Evolutionary conservation across 768 basidiomycete species (phyloP).

Genomic region (Suillus placidus): DNA sequence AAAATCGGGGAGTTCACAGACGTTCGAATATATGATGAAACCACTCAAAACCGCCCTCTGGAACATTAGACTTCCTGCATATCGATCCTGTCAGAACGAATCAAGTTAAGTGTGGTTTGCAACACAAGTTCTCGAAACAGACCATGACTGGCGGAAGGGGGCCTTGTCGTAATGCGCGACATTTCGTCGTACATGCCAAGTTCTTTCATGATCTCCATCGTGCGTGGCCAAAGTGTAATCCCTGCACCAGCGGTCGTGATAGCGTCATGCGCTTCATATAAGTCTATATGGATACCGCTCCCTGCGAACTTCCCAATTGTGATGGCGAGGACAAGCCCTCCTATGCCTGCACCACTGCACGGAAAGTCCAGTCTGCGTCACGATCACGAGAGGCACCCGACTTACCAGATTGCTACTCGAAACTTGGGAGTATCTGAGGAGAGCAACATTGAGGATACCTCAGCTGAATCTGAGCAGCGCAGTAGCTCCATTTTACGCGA

Average conservation of each 20-base stretch:
- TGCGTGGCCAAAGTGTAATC: slow-evolving; percentile 47
- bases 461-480: too few relatives aligned
- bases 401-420: slow-evolving; percentile 15
- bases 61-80: slow-evolving; percentile 30
- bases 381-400: background rate
- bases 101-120: background rate
- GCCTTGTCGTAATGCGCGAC: slow-evolving; percentile 18
- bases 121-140: background rate
- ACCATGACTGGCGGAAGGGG: slow-evolving; percentile 12
- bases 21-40: slow-evolving; percentile 19
- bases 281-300: slow-evolving; percentile 36
- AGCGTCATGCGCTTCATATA: slow-evolving; percentile 47
- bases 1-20: slow-evolving; percentile 17
- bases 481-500: too few relatives aligned
- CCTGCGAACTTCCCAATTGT: slow-evolving; percentile 31
- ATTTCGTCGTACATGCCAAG: slow-evolving; percentile 39
- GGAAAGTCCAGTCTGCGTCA: background rate
- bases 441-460: too few relatives aligned
- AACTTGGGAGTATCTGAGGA: slow-evolving; percentile 9
- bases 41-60: slow-evolving; percentile 35
- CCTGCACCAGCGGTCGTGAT: slow-evolving; percentile 43
- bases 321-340: slow-evolving; percentile 42
- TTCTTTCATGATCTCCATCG: slow-evolving; percentile 45
- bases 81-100: background rate
- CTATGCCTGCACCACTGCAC: slow-evolving; percentile 30